Evolutionary conservation across 2,329 filamentous ascomycete species (phyloP), one percentile per base, ranked within the genome.

Genomic region (Leptographium procerum): DNA sequence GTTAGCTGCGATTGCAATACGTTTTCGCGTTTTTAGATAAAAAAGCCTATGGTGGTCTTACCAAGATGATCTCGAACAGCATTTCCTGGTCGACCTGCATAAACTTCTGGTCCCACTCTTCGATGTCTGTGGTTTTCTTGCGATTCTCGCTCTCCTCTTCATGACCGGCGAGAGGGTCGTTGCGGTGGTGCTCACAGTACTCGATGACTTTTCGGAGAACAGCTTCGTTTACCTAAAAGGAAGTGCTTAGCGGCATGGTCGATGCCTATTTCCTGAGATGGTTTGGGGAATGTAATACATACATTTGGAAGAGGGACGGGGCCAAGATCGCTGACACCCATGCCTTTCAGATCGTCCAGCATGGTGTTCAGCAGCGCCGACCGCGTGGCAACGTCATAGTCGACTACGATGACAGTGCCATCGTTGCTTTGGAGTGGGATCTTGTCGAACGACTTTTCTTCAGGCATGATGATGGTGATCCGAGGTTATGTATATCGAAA

Each of bases 21-120:
- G 55, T 8, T 11, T 16, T 4, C 52, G 9, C 26, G 24, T 16
- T 31, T 33, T n/a, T n/a, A n/a, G n/a, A n/a, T n/a, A n/a, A n/a
- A 8, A 48, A 48, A 45, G 16, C 29, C 1, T 45, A 16, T 22
- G 22, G 28, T 48, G 29, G 2, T 79, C 86, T 60, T 81, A 94
- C 90, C 29, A 99, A 81, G 66, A 99, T 99, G 69, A 99, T 97
- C 78, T 99, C 94, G 66, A 99, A 99, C 1, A 99, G 83, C 94
- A 99, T 97, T 76, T 99, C 94, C 71, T 99, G 94, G 72, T 99
- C 94, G 22, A 99, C 94, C 75, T 97, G 92, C 94, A 99, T 97
- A 74, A 97, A 99, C 77, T 99, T 99, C 74, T 97, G 92, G 67
- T 99, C 94, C 94, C 94, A 99, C 75, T 99, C 94, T 61, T 97